Evolutionary conservation across 768 basidiomycete genomes (phyloP).

Genomic region (Heimioporus sp.): DNA sequence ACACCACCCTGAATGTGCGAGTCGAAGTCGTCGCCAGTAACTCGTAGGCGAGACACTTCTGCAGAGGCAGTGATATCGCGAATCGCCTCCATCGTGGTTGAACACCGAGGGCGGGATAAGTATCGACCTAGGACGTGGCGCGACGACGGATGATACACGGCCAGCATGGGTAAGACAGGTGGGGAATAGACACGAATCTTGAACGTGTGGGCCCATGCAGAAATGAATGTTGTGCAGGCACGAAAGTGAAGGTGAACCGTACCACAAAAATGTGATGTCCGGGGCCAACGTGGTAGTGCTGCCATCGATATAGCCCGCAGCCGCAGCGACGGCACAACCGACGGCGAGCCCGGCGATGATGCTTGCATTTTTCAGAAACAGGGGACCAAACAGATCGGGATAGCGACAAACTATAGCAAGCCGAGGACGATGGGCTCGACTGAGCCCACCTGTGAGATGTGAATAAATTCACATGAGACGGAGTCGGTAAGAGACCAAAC

Average conservation of each 20-base stretch:
- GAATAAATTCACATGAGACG: neutral
- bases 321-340: conserved; percentile 80
- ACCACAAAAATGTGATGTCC: conserved; percentile 81
- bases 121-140: conserved; percentile 1
- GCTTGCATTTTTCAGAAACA: conserved; percentile 79
- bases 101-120: conserved; percentile 45
- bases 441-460: conserved; percentile 56
- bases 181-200: conserved; percentile 76
- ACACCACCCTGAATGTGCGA: conserved; percentile 82
- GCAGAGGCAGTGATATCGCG: conserved; percentile 83
- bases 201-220: conserved; percentile 66
- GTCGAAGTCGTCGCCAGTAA: conserved; percentile 77
- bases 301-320: conserved; percentile 73
- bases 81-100: conserved; percentile 79
- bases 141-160: conserved; percentile 47
- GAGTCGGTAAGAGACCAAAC: neutral
- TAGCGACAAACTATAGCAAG: conserved; percentile 75
- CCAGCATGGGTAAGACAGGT: conserved; percentile 58
- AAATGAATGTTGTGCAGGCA: neutral
- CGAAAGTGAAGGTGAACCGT: neutral
- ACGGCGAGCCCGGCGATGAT: conserved; percentile 74
- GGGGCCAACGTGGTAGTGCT: conserved; percentile 66
- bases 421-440: conserved; percentile 86
- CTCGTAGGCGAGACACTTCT: conserved; percentile 74
- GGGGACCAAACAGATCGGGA: conserved; percentile 84